Percentiles rank a stretch among this genome's conserved stretches.
These are phyloP conservation scores for Pythium sp. DNA, from an alignment of 352 stramenopile species.

Conservation along the genomic window DNA sequence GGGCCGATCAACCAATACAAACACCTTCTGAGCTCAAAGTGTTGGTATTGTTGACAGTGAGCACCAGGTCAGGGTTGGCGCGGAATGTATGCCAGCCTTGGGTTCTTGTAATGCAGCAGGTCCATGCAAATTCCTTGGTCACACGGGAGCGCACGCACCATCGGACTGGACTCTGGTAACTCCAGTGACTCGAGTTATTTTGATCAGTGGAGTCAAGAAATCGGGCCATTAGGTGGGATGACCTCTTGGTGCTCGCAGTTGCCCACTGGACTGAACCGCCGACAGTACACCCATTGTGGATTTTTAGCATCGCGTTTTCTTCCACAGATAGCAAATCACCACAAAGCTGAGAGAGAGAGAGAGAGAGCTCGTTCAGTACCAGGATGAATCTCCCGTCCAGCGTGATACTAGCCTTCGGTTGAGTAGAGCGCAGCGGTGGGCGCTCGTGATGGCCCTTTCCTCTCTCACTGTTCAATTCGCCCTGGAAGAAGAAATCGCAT, in stretches of 20 bases:
- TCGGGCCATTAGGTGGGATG: slow-evolving; percentile 2
- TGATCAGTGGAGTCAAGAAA: neutral
- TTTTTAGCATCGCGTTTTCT: neutral
- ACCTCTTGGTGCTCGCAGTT: neutral
- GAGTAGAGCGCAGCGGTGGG: neutral
- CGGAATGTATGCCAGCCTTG: neutral
- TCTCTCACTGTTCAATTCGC: slow-evolving; percentile 6
- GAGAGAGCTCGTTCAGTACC: neutral
- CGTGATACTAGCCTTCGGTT: neutral
- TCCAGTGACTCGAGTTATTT: neutral
- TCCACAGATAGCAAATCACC: neutral
- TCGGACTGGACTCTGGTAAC: neutral
- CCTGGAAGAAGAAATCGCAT: neutral
- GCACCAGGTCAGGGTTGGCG: neutral
- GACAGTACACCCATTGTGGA: slow-evolving; percentile 2
- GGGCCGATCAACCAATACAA: neutral
- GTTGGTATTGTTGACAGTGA: neutral
- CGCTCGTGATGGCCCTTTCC: neutral
- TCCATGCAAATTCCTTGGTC: neutral
- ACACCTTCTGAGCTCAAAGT: neutral
- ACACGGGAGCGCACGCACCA: neutral
- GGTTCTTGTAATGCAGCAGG: neutral
- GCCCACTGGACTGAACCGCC: slow-evolving; percentile 3
- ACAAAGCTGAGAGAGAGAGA: neutral
- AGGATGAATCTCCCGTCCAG: neutral